Evolutionary conservation across 768 basidiomycete genomes (phyloP).

Genomic region (Tylopilus sp.): DNA sequence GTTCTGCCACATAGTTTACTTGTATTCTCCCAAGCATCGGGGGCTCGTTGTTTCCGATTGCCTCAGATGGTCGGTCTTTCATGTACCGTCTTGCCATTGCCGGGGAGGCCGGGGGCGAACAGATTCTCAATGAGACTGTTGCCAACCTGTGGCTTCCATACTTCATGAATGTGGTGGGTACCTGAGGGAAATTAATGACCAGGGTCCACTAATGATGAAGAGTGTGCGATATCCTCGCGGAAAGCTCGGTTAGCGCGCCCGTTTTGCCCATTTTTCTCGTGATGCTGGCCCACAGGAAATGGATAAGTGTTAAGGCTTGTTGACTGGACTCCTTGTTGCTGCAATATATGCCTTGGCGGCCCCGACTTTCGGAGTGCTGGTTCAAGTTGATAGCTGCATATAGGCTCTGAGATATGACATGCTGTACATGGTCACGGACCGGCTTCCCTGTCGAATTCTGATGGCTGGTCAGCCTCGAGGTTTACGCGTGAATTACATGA

Average conservation of each 20-base stretch:
- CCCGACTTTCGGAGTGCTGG: not conserved
- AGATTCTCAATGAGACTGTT: constrained; percentile 42
- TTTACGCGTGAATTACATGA: not conserved
- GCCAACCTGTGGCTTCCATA: constrained; percentile 40
- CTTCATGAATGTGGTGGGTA: constrained; percentile 37
- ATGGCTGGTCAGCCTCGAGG: not conserved
- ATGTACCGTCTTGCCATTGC: constrained; percentile 48
- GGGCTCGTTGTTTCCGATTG: not conserved
- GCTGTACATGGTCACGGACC: not conserved
- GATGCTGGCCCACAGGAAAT: not conserved
- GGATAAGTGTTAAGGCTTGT: not conserved
- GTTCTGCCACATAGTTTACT: constrained; percentile 11
- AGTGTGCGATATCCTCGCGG: not conserved
- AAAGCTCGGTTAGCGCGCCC: not conserved
- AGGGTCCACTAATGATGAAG: constrained; percentile 16
- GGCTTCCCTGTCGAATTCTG: not conserved
- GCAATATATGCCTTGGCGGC: not conserved
- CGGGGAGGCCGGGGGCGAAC: constrained; percentile 47
- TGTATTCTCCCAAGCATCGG: not conserved
- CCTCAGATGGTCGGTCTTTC: constrained; percentile 38
- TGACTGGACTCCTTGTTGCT: not conserved
- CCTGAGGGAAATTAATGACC: constrained; percentile 13
- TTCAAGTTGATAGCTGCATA: not conserved
- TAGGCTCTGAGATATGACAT: not conserved
- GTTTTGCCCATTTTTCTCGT: no score